These are phyloP conservation scores for Blastobotrys arbuscula DNA, from an alignment of 1,139 yeast species.

Conservation along the genomic window DNA sequence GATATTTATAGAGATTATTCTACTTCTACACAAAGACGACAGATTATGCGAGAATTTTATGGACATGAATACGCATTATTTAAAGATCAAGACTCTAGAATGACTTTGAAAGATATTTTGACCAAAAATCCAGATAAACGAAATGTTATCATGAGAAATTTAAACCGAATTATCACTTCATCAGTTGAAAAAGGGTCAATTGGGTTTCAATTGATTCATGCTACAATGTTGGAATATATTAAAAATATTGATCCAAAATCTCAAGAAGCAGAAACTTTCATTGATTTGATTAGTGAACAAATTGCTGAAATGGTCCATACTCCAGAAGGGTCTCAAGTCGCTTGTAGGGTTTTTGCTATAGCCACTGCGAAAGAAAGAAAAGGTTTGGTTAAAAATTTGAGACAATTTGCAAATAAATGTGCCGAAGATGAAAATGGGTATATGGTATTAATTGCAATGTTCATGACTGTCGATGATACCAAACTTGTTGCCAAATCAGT, in stretches of 20 bases:
- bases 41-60: constrained; percentile 93
- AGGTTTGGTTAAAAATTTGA: constrained; percentile 61
- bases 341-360: constrained; percentile 67
- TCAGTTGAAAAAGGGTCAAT: constrained; percentile 94
- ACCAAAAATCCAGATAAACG: constrained; percentile 76
- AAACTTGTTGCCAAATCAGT: constrained; percentile 74
- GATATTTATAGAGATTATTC: constrained; percentile 86
- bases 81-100: constrained; percentile 54
- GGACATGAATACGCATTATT: constrained; percentile 95
- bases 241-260: constrained; percentile 51
- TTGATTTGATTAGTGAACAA: constrained; percentile 80
- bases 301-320: constrained; percentile 95
- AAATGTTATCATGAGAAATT: constrained; percentile 66
- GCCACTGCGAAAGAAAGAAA: constrained; percentile 95
- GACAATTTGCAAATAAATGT: constrained; percentile 65
- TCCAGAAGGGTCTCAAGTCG: constrained; percentile 89
- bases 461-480: constrained; percentile 91
- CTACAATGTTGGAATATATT: constrained; percentile 88
- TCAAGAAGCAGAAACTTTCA: constrained; percentile 73
- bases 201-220: constrained; percentile 93
- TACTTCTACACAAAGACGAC: constrained; percentile 75
- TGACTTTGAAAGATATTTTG: constrained; percentile 61
- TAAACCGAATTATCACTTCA: constrained; percentile 78
- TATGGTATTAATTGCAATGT: constrained; percentile 67
- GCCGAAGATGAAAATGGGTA: constrained; percentile 85